phyloP scores from a whole-genome alignment of 2,329 filamentous ascomycete genomes.

The Neoarthrinium moseri region DNA sequence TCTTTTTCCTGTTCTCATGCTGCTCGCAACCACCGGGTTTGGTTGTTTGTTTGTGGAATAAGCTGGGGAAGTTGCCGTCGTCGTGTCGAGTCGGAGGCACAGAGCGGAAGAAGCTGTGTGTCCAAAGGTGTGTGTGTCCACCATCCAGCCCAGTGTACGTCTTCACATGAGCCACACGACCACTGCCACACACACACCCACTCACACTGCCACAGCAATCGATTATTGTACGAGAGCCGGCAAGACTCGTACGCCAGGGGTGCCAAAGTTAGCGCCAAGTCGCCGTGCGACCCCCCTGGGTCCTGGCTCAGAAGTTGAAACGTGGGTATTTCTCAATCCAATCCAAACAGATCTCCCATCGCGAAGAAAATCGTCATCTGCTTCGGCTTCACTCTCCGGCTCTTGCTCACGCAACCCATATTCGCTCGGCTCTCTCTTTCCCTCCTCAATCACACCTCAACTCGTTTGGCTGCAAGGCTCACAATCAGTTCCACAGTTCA shows the following conservation, averaged over 20 bases:
- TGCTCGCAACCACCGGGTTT: no score
- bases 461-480: not conserved
- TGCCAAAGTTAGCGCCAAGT: conserved; percentile 4
- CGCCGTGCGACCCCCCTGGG: conserved; percentile 1
- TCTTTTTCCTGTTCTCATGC: not conserved
- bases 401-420: not conserved
- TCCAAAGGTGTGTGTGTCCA: no score
- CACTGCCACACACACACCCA: no score
- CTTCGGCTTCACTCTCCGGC: not conserved
- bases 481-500: not conserved
- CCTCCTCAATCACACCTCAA: not conserved
- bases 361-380: conserved; percentile 1
- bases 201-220: no score
- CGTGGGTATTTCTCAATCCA: conserved; percentile 5
- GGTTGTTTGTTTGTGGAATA: no score
- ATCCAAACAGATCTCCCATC: not conserved
- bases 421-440: no score
- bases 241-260: conserved; percentile 4
- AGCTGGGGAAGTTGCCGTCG: no score
- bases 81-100: no score
- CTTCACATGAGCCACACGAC: no score
- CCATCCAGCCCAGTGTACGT: no score
- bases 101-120: no score
- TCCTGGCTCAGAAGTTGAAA: conserved; percentile 3
- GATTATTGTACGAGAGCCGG: no score